Base-by-base conservation (phyloP, 2,329 filamentous ascomycete genomes). In the Tolypocladium album region DNA sequence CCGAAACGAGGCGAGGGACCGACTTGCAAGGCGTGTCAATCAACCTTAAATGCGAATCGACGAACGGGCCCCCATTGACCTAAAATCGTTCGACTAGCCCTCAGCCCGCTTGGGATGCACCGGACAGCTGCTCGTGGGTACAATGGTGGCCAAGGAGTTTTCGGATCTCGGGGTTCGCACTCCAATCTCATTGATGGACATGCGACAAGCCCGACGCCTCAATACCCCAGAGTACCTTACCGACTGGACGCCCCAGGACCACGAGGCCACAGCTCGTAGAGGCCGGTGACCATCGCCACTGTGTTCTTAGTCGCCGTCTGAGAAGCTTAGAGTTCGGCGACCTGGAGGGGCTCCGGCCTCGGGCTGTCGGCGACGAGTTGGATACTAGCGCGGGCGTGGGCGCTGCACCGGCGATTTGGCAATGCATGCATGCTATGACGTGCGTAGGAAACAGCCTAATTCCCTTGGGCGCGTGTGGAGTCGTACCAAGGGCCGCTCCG, bases 381-480 rank as follows among this genome's bases (percentile, higher is more conserved):
- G 24, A 7, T 2, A 11, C 24, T 50, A 50, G 47, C 24, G 47
- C 47, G 27, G 45, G 24, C 22, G 56, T 55, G 40, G 47, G 2
- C 17, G 40, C 7, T 2, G 42, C 38, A 40, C 53, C 6, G n/a
- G 56, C n/a, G 17, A 40, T 58, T 58, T 61, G 27, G 56, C 52
- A 52, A 59, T 61, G n/a, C 1, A 50, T 43, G 60, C 53, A 38
- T 55, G 45, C 56, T 22, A 61, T 59, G 60, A 22, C 57, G 60
- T 57, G 60, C 57, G 42, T 7, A 2, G 4, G 15, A 13, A 11
- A 39, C 38, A 15, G 2, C 11, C 38, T 31, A 31, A 3, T 5
- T 31, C 2, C 38, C 9, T 13, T 13, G 3, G 31, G 31, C 17
- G 9, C 47, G 6, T 52, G 47, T 52, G 27, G 47, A 34, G 39